Evolutionary conservation across 306 rosid species (phyloP).

Genomic region (Prunus campanulata): DNA sequence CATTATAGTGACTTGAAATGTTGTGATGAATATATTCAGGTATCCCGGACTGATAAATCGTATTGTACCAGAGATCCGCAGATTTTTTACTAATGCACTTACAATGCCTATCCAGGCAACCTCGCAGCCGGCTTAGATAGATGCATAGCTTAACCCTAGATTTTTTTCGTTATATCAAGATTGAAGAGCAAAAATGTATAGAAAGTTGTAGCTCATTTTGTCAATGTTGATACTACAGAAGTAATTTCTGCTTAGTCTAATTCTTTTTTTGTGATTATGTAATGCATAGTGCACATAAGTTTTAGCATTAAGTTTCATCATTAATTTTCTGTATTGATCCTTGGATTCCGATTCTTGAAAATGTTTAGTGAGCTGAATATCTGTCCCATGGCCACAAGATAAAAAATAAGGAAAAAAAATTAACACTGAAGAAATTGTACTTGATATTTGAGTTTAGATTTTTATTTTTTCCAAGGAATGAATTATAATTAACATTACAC

Average conservation of each 20-base stretch:
- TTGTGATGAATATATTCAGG: slow-evolving; percentile 37
- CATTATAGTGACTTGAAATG: not conserved
- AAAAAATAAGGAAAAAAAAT: too few relatives aligned
- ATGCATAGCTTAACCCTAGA: not conserved
- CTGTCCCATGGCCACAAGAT: too few relatives aligned
- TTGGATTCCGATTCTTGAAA: too few relatives aligned
- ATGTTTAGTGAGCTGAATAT: too few relatives aligned
- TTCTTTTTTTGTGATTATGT: not conserved
- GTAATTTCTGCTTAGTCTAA: not conserved
- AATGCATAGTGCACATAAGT: not conserved
- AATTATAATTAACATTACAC: too few relatives aligned
- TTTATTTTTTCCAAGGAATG: too few relatives aligned
- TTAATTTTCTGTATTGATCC: too few relatives aligned
- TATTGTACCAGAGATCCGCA: slow-evolving; percentile 36
- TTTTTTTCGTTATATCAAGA: not conserved
- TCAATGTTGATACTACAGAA: not conserved
- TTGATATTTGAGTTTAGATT: too few relatives aligned
- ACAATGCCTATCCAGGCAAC: slow-evolving; percentile 20
- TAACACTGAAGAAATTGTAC: too few relatives aligned
- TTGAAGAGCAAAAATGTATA: slow-evolving; percentile 27
- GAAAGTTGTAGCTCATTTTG: not conserved
- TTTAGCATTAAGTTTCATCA: not conserved
- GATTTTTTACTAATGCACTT: slow-evolving; percentile 36
- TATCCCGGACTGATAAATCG: slow-evolving; percentile 29
- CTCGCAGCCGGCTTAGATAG: not conserved